Evolutionary conservation across 2,329 filamentous ascomycete genomes (phyloP), one percentile per base, ranked within the genome.

Genomic region (Ascocoryne sarcoides): DNA sequence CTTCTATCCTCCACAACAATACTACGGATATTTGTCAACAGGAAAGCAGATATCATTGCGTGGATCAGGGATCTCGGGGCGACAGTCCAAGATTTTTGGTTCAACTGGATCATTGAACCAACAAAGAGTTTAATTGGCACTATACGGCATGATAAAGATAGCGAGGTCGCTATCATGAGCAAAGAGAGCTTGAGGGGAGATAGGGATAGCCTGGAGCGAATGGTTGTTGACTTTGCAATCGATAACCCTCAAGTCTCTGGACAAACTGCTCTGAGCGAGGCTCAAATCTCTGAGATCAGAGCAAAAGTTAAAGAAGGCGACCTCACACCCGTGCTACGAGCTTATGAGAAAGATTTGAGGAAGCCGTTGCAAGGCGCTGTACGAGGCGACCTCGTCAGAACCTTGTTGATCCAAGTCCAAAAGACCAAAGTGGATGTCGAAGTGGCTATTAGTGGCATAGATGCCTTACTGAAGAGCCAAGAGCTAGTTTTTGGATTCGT

Each of bases 371-470:
- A 80, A 40, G 89, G 90, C 5, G 85, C 89, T 0, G 64, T 98
- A 14, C 76, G 79, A 20, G 92, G 92, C 9, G 90, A 96, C 54
- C 71, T 98, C 19, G 75, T 96, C 26, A 81, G 90, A 37, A 88
- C 90, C 4, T 75, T 98, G 19, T 70, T 98, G 32, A 96, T 98
- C 40, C 92, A 98, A 59, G 82, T 98, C 28, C 92, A 98, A 58
- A 98, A 98, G 71, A 96, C 92, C 16, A 98, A 98, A 67, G 92
- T 98, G 7, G 92, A 98, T 57, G 79, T 98, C 10, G 92, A 98
- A 62, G 81, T 96, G 46, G 92, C 92, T 10, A 89, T 98, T 66
- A 87, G 84, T 44, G 92, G 92, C 14, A 98, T 98, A 50, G 90
- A 98, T 67, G 79, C 87, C 23, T 73, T 98, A 21, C 72, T 98